Evolutionary conservation across 2,329 filamentous ascomycete species (phyloP).

Genomic region (Beauveria sp.): DNA sequence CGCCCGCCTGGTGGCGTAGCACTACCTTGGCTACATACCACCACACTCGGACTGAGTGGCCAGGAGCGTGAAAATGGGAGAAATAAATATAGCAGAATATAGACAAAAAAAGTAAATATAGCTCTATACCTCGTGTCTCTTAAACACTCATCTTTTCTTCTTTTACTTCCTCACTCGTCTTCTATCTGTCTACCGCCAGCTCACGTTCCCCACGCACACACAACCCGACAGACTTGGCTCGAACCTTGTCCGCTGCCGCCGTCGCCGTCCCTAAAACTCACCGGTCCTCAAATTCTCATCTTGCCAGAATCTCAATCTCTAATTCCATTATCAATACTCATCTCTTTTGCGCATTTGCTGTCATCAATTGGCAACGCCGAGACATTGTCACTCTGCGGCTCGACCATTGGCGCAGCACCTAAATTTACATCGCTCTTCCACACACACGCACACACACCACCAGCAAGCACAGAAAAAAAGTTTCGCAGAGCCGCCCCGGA

Average conservation of each 20-base stretch:
- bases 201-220: background rate
- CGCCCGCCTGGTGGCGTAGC: background rate
- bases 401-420: background rate
- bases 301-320: background rate
- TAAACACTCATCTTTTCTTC: background rate
- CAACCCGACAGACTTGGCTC: background rate
- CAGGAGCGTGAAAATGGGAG: background rate
- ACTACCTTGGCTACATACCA: background rate
- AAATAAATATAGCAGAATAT: background rate
- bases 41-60: background rate
- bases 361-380: background rate
- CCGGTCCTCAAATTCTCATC: background rate
- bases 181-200: background rate
- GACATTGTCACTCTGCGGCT: background rate
- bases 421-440: background rate
- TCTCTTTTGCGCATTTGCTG: background rate
- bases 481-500: slow-evolving; percentile 14
- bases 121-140: background rate
- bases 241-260: background rate
- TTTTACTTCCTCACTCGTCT: background rate
- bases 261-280: background rate
- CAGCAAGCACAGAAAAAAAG: background rate
- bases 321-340: background rate
- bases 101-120: background rate
- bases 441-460: background rate